These are phyloP conservation scores for Phanerodontia chrysosporium DNA, from an alignment of 768 basidiomycete species.

Conservation along the genomic window DNA sequence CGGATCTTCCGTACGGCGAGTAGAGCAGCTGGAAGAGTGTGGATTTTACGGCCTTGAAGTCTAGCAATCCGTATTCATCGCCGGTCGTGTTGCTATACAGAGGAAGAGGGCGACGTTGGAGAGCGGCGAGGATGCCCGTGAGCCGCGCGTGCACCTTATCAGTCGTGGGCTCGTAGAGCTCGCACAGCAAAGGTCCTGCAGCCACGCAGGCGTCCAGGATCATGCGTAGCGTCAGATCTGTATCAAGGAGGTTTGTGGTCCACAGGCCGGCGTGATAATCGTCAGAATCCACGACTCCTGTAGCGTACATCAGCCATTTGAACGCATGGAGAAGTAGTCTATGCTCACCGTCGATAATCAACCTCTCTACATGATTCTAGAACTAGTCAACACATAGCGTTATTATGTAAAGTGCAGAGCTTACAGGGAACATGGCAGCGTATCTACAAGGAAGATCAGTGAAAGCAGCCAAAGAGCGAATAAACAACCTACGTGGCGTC, in stretches of 20 bases:
- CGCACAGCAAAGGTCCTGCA: conserved; percentile 22
- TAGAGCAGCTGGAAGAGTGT: conserved; percentile 3
- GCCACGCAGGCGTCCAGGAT: conserved; percentile 18
- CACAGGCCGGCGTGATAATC: conserved; percentile 19
- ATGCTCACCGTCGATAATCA: conserved; percentile 28
- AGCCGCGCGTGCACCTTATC: conserved; percentile 17
- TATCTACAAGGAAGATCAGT: conserved; percentile 18
- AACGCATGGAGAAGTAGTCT: too few species aligned
- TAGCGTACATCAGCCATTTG: too few species aligned
- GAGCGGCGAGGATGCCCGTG: not conserved
- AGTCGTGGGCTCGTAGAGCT: conserved; percentile 19
- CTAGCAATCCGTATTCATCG: conserved; percentile 4
- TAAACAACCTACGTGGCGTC: conserved; percentile 11
- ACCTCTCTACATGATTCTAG: conserved; percentile 25
- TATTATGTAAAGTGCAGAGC: not conserved
- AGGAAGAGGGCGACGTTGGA: not conserved
- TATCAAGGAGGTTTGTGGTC: conserved; percentile 10
- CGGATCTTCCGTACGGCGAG: not conserved
- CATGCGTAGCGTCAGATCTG: conserved; percentile 11
- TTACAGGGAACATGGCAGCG: conserved; percentile 27
- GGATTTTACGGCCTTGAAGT: not conserved
- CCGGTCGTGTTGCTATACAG: not conserved
- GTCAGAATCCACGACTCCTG: conserved; percentile 25
- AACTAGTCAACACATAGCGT: not conserved
- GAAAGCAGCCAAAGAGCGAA: not conserved